phyloP scores from a whole-genome alignment of 2,329 filamentous ascomycete genomes.

The Xylaria polymorpha region DNA sequence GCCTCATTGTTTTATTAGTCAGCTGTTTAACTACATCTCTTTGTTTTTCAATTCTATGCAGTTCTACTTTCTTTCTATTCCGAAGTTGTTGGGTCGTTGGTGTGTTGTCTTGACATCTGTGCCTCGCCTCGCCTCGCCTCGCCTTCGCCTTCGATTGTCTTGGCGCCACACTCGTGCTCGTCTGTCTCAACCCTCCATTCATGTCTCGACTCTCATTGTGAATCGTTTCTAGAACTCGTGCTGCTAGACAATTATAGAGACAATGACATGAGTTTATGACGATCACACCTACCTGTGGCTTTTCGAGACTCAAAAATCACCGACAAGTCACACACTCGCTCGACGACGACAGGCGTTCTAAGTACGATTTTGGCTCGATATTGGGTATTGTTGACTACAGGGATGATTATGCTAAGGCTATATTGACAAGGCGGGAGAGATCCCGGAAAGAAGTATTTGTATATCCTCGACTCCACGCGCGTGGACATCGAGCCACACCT shows the following conservation, averaged over 20 bases:
- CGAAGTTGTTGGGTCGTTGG: too few relatives aligned
- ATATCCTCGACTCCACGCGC: constrained; percentile 24
- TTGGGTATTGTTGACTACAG: constrained; percentile 30
- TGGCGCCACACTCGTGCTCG: not conserved
- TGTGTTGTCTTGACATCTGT: too few relatives aligned
- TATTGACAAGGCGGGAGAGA: constrained; percentile 28
- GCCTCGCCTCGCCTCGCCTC: not conserved
- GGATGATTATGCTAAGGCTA: constrained; percentile 31
- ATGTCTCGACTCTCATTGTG: not conserved
- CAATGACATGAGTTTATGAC: not conserved
- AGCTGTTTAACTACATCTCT: constrained; percentile 26
- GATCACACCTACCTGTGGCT: not conserved
- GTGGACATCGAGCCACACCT: constrained; percentile 17
- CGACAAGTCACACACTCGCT: too few relatives aligned
- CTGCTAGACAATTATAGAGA: not conserved
- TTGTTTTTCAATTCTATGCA: not conserved
- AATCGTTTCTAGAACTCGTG: not conserved
- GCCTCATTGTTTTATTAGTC: constrained; percentile 16
- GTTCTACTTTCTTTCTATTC: not conserved
- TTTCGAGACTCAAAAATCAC: not conserved
- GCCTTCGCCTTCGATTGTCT: not conserved
- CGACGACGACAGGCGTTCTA: not conserved
- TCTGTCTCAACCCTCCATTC: too few relatives aligned
- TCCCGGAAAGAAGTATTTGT: constrained; percentile 15
- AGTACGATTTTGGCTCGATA: constrained; percentile 1